Percentiles rank a stretch among this genome's conserved stretches.
These are phyloP conservation scores for Sextonia rubra DNA, from an alignment of 164 flowering plant genomes.

Conservation along the genomic window DNA sequence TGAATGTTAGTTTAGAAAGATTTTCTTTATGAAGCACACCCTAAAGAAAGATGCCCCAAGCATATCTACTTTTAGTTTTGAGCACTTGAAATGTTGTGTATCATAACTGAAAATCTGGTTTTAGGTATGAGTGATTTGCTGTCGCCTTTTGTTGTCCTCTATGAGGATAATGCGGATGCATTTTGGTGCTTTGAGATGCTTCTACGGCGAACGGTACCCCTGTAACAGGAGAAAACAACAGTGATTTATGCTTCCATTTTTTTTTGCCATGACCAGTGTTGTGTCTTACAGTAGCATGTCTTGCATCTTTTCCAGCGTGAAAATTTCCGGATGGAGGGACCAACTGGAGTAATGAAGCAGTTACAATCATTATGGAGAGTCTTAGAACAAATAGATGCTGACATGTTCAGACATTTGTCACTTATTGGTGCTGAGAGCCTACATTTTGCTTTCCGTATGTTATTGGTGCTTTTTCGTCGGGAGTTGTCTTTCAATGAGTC, in stretches of 20 bases:
- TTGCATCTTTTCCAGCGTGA: constrained; percentile 52
- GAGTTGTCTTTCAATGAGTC: constrained; percentile 77
- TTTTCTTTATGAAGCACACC: neutral
- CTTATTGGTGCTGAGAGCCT: constrained; percentile 84
- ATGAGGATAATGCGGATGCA: constrained; percentile 93
- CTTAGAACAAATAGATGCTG: constrained; percentile 62
- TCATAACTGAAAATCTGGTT: constrained; percentile 19
- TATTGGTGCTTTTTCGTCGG: constrained; percentile 85
- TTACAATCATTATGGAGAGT: constrained; percentile 67
- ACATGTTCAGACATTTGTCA: constrained; percentile 67
- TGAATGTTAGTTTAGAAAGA: neutral
- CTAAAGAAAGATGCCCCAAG: neutral
- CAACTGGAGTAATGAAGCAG: constrained; percentile 83
- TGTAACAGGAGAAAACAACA: constrained; percentile 3
- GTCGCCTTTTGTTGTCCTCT: constrained; percentile 84
- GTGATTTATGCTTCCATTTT: constrained; percentile 2
- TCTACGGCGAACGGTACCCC: constrained; percentile 72
- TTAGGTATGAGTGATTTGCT: constrained; percentile 92
- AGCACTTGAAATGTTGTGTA: neutral
- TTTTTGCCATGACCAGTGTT: neutral
- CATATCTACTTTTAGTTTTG: neutral
- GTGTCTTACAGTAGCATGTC: neutral
- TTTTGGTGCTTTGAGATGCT: constrained; percentile 99
- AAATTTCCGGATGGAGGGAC: constrained; percentile 87
- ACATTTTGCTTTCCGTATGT: constrained; percentile 91